Base-by-base conservation (phyloP, 345 rosid species). In the Gossypium australe region DNA sequence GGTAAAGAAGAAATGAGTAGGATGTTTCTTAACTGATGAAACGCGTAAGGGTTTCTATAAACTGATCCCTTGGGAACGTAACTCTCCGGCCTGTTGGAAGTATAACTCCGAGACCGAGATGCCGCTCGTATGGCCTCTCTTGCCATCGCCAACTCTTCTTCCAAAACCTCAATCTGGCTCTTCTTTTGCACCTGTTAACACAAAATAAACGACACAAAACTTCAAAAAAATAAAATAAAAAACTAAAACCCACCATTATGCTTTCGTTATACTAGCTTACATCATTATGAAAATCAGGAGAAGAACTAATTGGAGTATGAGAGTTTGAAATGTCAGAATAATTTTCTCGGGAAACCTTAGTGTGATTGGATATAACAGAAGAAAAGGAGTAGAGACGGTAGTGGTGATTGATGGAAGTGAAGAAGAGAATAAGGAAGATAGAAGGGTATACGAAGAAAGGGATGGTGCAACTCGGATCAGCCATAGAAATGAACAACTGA, bases 81-180 rank as follows among this genome's bases (percentile, higher is more conserved):
- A 47, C 55, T 12, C 55, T 24, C 71, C 12, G 38, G 17, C 56
- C 41, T 47, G 55, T 13, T 7, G 10, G 71, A 67, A 47, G 71
- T 47, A 47, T 2, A 12, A n/a, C 41, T 22, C 56, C 74, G 82
- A 3, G 53, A 75, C 34, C 80, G 82, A 70, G 82, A 76, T 4
- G 92, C 94, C 52, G 56, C 57, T 13, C 63, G 73, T 60, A 92
- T 90, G 16, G 92, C 89, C 4, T 86, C 89, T 77, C 97, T 84
- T 3, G 94, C 87, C 67, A 77, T 85, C 4, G 90, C 90, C 45
- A 92, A 74, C 0, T 89, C 89, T 70, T 82, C 86, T 77, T 92
- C 92, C 38, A 84, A 76, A 75, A 79, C 85, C 76, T 84, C 85
- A 24, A 55, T 75, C 77, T 3, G 68, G 60, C 80, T 78, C 79